Conservation (phyloP, 306 rosid species). For the Medicago lupulina region DNA sequence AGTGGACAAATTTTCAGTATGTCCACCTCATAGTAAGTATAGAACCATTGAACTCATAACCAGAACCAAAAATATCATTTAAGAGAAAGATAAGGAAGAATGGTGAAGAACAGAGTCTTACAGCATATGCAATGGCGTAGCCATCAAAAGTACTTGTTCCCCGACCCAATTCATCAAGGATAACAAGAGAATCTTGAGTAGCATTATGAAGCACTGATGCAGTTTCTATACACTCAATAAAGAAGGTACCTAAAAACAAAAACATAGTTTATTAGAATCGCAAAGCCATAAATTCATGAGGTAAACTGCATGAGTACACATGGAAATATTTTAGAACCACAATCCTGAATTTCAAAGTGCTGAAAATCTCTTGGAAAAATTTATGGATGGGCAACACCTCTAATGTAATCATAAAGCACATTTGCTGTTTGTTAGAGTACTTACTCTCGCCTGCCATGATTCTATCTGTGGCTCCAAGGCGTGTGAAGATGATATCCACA, state of each 20-base stretch:
- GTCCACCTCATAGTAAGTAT: neutral
- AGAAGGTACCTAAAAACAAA: constrained; percentile 80
- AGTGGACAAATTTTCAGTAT: constrained; percentile 11
- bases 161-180: constrained; percentile 95
- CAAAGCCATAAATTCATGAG: constrained; percentile 29
- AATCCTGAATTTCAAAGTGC: constrained; percentile 7
- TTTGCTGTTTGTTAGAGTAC: constrained; percentile 42
- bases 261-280: constrained; percentile 10
- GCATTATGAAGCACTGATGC: constrained; percentile 90
- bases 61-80: constrained; percentile 1
- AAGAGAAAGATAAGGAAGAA: neutral
- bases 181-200: constrained; percentile 88
- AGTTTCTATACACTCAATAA: constrained; percentile 93
- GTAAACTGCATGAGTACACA: constrained; percentile 9
- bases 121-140: constrained; percentile 97
- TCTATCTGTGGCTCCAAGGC: constrained; percentile 98
- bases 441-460: constrained; percentile 99
- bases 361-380: constrained; percentile 12
- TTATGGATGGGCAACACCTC: constrained; percentile 9
- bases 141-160: constrained; percentile 99
- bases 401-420: constrained; percentile 9
- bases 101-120: constrained; percentile 47
- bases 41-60: constrained; percentile 23
- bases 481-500: constrained; percentile 88
- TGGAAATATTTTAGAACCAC: neutral